phyloP scores from a whole-genome alignment of 2,329 filamentous ascomycete genomes.

The Epichloe gansuensis region DNA sequence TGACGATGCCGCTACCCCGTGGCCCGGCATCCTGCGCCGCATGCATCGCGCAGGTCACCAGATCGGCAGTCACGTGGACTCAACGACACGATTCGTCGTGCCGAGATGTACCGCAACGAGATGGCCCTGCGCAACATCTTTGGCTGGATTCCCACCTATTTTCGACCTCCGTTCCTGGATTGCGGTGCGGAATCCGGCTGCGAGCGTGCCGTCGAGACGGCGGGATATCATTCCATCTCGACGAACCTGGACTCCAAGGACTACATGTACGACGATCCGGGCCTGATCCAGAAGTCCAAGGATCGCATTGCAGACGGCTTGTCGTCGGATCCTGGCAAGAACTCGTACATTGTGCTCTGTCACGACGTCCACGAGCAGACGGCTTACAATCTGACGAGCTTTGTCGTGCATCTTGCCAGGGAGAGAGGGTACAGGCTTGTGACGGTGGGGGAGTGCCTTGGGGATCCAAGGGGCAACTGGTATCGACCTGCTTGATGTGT shows the following conservation, averaged over 20 bases:
- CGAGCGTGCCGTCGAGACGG: constrained; percentile 18
- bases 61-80: constrained; percentile 33
- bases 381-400: constrained; percentile 23
- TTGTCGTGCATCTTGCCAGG: neutral
- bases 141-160: constrained; percentile 29
- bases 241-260: constrained; percentile 50
- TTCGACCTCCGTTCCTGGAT: constrained; percentile 32
- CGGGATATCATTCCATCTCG: constrained; percentile 44
- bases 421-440: constrained; percentile 26
- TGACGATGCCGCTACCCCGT: constrained; percentile 22
- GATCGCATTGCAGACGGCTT: constrained; percentile 21
- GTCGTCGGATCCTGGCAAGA: constrained; percentile 17
- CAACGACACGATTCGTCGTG: constrained; percentile 18
- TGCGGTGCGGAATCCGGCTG: constrained; percentile 29
- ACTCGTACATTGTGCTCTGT: constrained; percentile 37
- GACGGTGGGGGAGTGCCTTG: constrained; percentile 45
- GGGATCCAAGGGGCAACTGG: constrained; percentile 38
- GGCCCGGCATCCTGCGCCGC: constrained; percentile 25
- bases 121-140: constrained; percentile 29
- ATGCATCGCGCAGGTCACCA: constrained; percentile 32
- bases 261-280: constrained; percentile 37
- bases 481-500: constrained; percentile 25
- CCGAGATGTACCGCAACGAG: constrained; percentile 32
- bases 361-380: constrained; percentile 39
- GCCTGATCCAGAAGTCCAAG: constrained; percentile 35